A percentile compares a stretch with the other conserved stretches of the same genome.
These are phyloP conservation scores for Talaromyces adpressus DNA, from an alignment of 495 filamentous ascomycete species.

Conservation along the genomic window DNA sequence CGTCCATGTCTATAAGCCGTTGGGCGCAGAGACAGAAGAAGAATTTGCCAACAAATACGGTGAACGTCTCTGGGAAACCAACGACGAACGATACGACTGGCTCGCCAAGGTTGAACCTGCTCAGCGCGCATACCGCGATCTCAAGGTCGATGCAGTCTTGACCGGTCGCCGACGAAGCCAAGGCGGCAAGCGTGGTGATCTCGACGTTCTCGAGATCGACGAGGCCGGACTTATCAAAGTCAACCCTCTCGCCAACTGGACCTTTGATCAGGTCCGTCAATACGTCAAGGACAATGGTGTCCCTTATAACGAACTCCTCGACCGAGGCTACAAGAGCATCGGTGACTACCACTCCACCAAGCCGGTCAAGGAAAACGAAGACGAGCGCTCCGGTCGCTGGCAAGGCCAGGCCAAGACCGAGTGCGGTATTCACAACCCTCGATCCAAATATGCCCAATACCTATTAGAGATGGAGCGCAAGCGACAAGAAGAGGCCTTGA, in stretches of 20 bases:
- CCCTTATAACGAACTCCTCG: conserved; percentile 87
- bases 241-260: conserved; percentile 97
- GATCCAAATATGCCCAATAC: conserved; percentile 83
- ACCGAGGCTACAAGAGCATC: conserved; percentile 91
- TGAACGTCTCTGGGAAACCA: conserved; percentile 74
- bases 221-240: conserved; percentile 92
- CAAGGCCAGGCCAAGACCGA: conserved; percentile 92
- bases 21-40: conserved; percentile 55
- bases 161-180: conserved; percentile 92
- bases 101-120: conserved; percentile 95
- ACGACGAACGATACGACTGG: conserved; percentile 90
- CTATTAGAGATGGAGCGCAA: conserved; percentile 67
- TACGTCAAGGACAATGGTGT: conserved; percentile 83
- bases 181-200: conserved; percentile 83
- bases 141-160: conserved; percentile 84
- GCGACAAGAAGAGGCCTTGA: conserved; percentile 55
- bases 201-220: conserved; percentile 87
- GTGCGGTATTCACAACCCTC: conserved; percentile 96
- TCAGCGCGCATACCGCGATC: conserved; percentile 81
- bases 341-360: conserved; percentile 97
- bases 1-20: conserved; percentile 84
- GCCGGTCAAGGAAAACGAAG: conserved; percentile 83
- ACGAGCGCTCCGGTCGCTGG: conserved; percentile 96
- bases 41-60: conserved; percentile 82
- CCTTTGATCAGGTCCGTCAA: conserved; percentile 77